Base-by-base conservation (phyloP, 1,284 basidiomycete genomes). In the Rhodotorula sp. region DNA sequence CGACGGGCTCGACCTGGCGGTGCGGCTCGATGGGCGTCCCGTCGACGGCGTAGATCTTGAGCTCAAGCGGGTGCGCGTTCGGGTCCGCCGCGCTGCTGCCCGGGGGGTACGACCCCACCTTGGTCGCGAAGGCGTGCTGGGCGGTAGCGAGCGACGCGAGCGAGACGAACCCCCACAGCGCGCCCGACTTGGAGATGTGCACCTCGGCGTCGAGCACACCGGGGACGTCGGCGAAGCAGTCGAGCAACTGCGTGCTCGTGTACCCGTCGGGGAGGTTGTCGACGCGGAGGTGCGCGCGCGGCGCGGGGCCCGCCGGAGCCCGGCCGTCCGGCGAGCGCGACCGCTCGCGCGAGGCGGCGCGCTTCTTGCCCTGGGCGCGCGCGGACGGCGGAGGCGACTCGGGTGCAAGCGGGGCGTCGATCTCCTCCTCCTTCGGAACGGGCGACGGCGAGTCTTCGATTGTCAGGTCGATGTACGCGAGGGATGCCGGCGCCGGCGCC, bases 371-470 rank as follows among this genome's bases (percentile, higher is more conserved):
- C 25, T 37, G 32, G 10, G 61, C 48, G 50, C 8, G 48, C 21
- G 54, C 36, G n/a, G 36, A n/a, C 6, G 48, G 32, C 41, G 57
- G 41, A 5, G 41, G n/a, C 32, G 17, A 25, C 12, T 36, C 32
- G 27, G 56, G 61, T 39, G 41, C 34, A 13, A 57, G n/a, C 53
- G 53, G 10, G 9, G 41, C 53, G 12, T 63, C 53, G 29, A 46
- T 29, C n/a, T 63, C 53, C 41, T 70, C 64, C 6, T 48, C 27
- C 53, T 67, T 71, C 10, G 57, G 57, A 7, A 50, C 34, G 17
- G 70, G 70, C 4, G 61, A 64, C 29, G 70, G 70, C 37, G 70
- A 60, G 44, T 65, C 65, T 25, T 61, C 59, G 6, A n/a, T 29
- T 25, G 70, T 71, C 9, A 71, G 58, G 54, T 71, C 70, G 53